Evolutionary conservation across 768 basidiomycete genomes (phyloP), one percentile per base, ranked within the genome.

Genomic region (Tylopilus vinaceipallidus): DNA sequence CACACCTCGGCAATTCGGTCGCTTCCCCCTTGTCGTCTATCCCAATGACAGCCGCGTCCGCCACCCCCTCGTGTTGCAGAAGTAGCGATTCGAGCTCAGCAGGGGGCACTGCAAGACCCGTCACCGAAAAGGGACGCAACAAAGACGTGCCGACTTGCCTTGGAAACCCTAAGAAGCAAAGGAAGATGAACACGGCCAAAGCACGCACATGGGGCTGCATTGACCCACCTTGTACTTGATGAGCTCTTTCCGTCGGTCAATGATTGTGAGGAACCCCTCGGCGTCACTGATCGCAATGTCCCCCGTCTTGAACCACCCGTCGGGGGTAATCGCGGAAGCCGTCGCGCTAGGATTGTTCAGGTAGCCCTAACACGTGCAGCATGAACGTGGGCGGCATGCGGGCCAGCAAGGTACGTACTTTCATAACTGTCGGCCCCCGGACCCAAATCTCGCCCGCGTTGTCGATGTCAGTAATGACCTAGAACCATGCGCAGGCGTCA

Each of bases 251-350:
- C 77, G 73, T 29, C 90, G 71, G 57, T 90, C 87, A 2, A 91
- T 83, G 44, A 90, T 86, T 55, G 75, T 79, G 63, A 83, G 89
- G 61, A 75, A 88, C 0, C 91, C 92, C 1, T 91, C 82, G 3
- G 66, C 49, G 52, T 91, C 86, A 12, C 80, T 69, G 16, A 76
- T 64, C 2, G 79, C 87, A 42, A 95, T 79, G 64, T 95, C 93
- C 2, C 93, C 91, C 0, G 92, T 94, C 75, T 87, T 91, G 72
- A 92, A 84, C 90, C 90, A 97, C 3, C 81, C 77, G 42, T 90
- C 86, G 0, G 67, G 66, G 0, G 86, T 88, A 55, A 95, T 84
- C 6, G 83, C 68, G 13, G 82, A 76, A 20, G 72, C 69, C 2
- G 91, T 95, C 4, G 91, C 90, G 26, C 72, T 70, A 3, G 73